These are phyloP conservation scores for Erodium texanum DNA, from an alignment of 441 rosid genomes.

Conservation along the genomic window DNA sequence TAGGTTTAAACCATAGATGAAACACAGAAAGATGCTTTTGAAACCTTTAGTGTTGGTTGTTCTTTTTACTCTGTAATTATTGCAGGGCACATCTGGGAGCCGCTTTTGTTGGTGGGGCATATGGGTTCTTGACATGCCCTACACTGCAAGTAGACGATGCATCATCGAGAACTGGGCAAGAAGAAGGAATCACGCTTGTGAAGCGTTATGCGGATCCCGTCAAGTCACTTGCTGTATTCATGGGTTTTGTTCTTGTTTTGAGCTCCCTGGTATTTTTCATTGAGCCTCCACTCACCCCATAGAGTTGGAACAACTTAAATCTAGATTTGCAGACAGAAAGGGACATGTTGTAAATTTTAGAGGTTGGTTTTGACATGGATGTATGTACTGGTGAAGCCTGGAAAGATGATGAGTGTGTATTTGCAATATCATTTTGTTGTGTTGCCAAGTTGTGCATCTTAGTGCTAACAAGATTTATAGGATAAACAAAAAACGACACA, in stretches of 20 bases:
- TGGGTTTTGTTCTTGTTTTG: conserved; percentile 31
- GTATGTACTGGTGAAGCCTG: not conserved
- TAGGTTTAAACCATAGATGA: not conserved
- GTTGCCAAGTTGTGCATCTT: too few species aligned
- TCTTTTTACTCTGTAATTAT: not conserved
- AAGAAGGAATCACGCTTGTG: conserved; percentile 43
- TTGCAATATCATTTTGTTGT: too few species aligned
- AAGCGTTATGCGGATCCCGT: conserved; percentile 37
- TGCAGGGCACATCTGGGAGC: conserved; percentile 75
- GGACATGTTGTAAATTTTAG: not conserved
- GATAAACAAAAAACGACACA: too few species aligned
- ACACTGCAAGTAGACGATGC: conserved; percentile 47
- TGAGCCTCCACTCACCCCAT: conserved; percentile 43
- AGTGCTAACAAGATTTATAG: too few species aligned
- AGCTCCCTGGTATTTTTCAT: conserved; percentile 36
- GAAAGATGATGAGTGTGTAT: too few species aligned
- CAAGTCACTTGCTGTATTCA: conserved; percentile 48
- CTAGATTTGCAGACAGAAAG: not conserved
- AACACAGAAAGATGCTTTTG: not conserved
- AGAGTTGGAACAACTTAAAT: conserved; percentile 16
- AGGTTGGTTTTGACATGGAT: not conserved
- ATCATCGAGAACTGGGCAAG: conserved; percentile 34
- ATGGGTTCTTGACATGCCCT: conserved; percentile 58
- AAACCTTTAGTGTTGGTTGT: conserved; percentile 2
- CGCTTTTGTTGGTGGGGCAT: conserved; percentile 43